Conservation (phyloP, 257 asterid genomes). For the Jacaranda mimosifolia region DNA sequence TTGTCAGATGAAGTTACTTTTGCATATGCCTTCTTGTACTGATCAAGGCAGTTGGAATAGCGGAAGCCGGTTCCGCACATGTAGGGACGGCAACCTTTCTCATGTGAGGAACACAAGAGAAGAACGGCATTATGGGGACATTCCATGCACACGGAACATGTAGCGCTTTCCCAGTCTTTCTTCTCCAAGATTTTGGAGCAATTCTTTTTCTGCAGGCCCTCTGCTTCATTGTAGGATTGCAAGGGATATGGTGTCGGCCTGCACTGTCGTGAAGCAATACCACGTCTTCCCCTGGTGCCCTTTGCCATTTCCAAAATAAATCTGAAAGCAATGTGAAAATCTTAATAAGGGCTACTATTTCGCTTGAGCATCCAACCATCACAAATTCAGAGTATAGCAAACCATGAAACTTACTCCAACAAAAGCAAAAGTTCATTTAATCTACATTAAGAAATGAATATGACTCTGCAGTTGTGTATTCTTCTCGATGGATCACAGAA, state of each 20-base stretch:
- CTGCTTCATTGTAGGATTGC: constrained; percentile 37
- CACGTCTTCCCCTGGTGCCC: constrained; percentile 73
- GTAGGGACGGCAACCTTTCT: constrained; percentile 86
- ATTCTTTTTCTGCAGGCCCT: constrained; percentile 41
- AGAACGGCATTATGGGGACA: constrained; percentile 90
- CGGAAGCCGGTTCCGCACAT: constrained; percentile 90
- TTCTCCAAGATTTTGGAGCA: constrained; percentile 53
- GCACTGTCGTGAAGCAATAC: constrained; percentile 65
- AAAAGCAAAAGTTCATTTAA: not conserved
- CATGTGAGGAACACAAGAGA: constrained; percentile 83
- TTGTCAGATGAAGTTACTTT: constrained; percentile 45
- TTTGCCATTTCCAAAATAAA: constrained; percentile 64
- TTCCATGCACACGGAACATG: constrained; percentile 89
- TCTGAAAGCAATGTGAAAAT: constrained; percentile 35
- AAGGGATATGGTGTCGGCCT: constrained; percentile 67
- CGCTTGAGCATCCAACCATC: constrained; percentile 7
- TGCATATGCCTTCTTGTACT: constrained; percentile 75
- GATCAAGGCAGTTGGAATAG: constrained; percentile 87
- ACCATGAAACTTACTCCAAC: not conserved
- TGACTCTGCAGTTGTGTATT: not conserved
- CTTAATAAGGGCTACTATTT: constrained; percentile 5
- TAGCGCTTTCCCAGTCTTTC: constrained; percentile 85
- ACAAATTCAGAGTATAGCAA: not conserved
- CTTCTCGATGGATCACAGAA: not conserved
- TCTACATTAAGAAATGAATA: not conserved